Evolutionary conservation across 768 basidiomycete species (phyloP).

Genomic region (Stropharia rugosoannulata): DNA sequence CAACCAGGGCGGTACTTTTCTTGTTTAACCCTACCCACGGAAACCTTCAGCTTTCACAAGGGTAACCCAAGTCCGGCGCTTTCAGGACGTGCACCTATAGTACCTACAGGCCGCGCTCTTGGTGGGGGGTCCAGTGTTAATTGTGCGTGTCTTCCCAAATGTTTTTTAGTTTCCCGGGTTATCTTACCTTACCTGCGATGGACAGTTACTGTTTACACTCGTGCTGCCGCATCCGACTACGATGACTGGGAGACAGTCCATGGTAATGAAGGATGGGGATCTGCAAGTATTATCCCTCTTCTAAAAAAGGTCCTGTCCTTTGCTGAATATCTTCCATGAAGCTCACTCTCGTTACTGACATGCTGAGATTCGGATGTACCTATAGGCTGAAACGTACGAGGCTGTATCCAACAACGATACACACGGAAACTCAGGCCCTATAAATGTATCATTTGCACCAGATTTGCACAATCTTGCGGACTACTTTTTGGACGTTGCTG

Average conservation of each 20-base stretch:
- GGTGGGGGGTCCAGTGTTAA: slow-evolving; percentile 69
- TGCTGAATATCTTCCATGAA: background rate
- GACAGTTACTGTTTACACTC: slow-evolving; percentile 52
- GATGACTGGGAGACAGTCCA: slow-evolving; percentile 58
- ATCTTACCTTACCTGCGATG: background rate
- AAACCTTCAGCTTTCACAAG: slow-evolving; percentile 44
- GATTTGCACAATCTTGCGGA: slow-evolving; percentile 37
- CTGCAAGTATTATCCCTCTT: slow-evolving; percentile 54
- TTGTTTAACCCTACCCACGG: slow-evolving; percentile 36
- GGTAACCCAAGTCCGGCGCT: slow-evolving; percentile 38
- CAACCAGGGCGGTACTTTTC: slow-evolving; percentile 54
- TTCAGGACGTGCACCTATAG: slow-evolving; percentile 42
- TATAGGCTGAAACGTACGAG: slow-evolving; percentile 42
- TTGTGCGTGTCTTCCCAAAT: slow-evolving; percentile 32
- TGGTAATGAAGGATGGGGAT: slow-evolving; percentile 62
- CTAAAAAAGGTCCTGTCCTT: slow-evolving; percentile 46
- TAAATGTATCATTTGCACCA: slow-evolving; percentile 45
- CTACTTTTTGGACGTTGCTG: slow-evolving; percentile 48
- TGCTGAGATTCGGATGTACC: background rate
- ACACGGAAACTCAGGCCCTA: slow-evolving; percentile 53
- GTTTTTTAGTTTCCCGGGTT: background rate
- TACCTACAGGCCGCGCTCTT: slow-evolving; percentile 48
- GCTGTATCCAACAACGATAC: slow-evolving; percentile 23
- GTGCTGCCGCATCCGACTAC: slow-evolving; percentile 62
- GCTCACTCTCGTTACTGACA: background rate